Percentiles rank a stretch among this genome's conserved stretches.
Conservation (phyloP, 2,329 filamentous ascomycete genomes). For the Rutstroemia sp. region DNA sequence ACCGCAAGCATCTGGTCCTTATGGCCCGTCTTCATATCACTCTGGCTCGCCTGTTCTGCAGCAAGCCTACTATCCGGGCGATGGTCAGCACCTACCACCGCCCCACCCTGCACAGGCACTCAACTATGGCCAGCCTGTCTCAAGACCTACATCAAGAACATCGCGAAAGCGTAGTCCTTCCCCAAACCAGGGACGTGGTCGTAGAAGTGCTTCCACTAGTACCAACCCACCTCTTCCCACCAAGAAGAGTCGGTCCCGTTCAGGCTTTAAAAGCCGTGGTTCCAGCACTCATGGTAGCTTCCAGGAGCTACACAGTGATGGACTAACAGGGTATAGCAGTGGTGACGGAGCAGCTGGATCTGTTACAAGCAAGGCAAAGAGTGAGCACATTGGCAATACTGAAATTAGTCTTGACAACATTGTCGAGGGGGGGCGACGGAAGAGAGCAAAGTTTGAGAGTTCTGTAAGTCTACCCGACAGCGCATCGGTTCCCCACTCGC, state of each 20-base stretch:
- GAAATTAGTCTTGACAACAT: conserved; percentile 99
- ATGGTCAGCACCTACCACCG: conserved; percentile 56
- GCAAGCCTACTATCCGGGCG: conserved; percentile 51
- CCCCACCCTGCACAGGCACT: conserved; percentile 42
- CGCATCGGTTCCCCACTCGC: neutral
- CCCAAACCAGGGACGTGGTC: conserved; percentile 58
- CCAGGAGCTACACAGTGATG: conserved; percentile 58
- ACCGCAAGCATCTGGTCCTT: conserved; percentile 37
- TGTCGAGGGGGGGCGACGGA: conserved; percentile 90
- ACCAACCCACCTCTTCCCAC: conserved; percentile 37
- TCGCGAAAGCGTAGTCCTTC: conserved; percentile 75
- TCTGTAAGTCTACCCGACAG: conserved; percentile 61
- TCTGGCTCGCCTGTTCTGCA: conserved; percentile 43
- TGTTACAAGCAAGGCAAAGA: conserved; percentile 67
- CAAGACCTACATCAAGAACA: conserved; percentile 61
- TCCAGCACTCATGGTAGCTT: conserved; percentile 43
- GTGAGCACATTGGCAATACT: conserved; percentile 82
- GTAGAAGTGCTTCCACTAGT: conserved; percentile 68
- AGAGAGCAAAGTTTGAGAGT: conserved; percentile 91
- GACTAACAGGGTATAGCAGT: conserved; percentile 72
- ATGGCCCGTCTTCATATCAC: conserved; percentile 46
- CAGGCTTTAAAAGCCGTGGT: conserved; percentile 58
- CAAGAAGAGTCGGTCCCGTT: conserved; percentile 64
- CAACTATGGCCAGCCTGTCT: conserved; percentile 53
- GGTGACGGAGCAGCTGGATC: conserved; percentile 76